Evolutionary conservation across 1,284 basidiomycete genomes (phyloP), one percentile per base, ranked within the genome.

Genomic region (Apiotrichum sp.): DNA sequence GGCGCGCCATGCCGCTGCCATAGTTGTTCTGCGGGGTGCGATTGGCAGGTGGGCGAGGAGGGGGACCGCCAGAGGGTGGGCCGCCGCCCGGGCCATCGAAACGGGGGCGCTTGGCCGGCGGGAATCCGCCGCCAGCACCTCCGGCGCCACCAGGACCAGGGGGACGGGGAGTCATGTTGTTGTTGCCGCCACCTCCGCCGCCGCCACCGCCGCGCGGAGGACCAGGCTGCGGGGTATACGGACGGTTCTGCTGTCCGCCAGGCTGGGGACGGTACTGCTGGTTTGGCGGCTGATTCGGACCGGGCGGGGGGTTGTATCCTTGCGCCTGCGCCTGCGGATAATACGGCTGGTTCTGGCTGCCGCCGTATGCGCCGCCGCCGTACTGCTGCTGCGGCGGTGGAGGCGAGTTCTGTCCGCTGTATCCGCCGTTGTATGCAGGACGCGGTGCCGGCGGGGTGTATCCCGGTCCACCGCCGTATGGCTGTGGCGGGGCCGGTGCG

Each of bases 91-190:
- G 85, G 6, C 84, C 85, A 68, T 92, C 89, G 67, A 90, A 90
- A 16, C 89, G 82, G 61, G 85, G 89, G 51, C 89, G 80, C 73
- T 93, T 93, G 3, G 77, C 75, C 0, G 78, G 77, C 1, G 78
- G 78, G 58, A 74, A 72, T 7, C 62, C 58, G 22, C 61, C 61
- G 39, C 55, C 55, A 16, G 52, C 41, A 38, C 50, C 52, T 22
- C 22, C 22, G 22, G 22, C 22, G 22, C 22, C 22, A 22, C 53
- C 53, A 10, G 54, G 49, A 38, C 47, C 47, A 5, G 60, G 60
- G 8, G 55, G 58, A 10, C 56, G 52, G 4, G 42, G 42, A 6
- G 52, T 43, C 7, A 47, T 40, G 5, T 38, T 33, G 2, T 22
- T 22, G 22, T 22, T 22, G 36, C 36, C 36, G 8, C 36, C 36